These are phyloP conservation scores for Naganishia sp. DNA, from an alignment of 1,284 basidiomycete species.

Conservation along the genomic window DNA sequence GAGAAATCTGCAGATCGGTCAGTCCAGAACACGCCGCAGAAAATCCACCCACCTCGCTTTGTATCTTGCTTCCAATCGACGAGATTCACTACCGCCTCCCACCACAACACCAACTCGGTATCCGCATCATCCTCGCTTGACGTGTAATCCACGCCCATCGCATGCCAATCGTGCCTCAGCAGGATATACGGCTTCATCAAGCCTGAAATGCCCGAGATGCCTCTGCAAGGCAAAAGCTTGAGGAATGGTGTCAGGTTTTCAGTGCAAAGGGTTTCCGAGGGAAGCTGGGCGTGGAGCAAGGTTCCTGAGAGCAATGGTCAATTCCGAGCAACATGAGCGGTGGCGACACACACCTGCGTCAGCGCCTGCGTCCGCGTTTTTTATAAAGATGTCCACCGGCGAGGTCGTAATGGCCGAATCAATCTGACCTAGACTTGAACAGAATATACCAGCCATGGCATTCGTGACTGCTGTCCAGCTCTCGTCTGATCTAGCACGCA, in stretches of 20 bases:
- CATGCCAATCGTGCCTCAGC: slow-evolving; percentile 37
- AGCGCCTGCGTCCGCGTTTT: background rate
- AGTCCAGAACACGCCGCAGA: background rate
- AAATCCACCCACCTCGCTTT: slow-evolving; percentile 60
- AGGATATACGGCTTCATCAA: slow-evolving; percentile 34
- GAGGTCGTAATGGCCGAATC: slow-evolving; percentile 36
- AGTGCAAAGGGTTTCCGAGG: slow-evolving; percentile 85
- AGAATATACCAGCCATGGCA: slow-evolving; percentile 88
- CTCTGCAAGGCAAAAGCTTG: slow-evolving; percentile 90
- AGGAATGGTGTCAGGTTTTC: slow-evolving; percentile 96
- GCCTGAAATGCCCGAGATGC: slow-evolving; percentile 80
- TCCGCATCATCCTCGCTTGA: slow-evolving; percentile 44
- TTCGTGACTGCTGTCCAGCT: slow-evolving; percentile 85
- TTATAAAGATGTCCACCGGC: slow-evolving; percentile 37
- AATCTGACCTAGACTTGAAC: slow-evolving; percentile 74
- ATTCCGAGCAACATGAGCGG: background rate
- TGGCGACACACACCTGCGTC: background rate
- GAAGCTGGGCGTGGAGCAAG: slow-evolving; percentile 68
- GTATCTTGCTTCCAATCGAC: slow-evolving; percentile 59
- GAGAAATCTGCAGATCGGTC: slow-evolving; percentile 67
- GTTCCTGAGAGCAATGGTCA: slow-evolving; percentile 38
- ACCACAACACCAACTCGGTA: slow-evolving; percentile 70
- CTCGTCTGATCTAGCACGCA: slow-evolving; percentile 63
- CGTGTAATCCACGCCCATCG: slow-evolving; percentile 34
- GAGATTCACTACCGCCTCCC: slow-evolving; percentile 80